Evolutionary conservation across 257 asterid species (phyloP), one percentile per base, ranked within the genome.

Genomic region (Plantago ovata): DNA sequence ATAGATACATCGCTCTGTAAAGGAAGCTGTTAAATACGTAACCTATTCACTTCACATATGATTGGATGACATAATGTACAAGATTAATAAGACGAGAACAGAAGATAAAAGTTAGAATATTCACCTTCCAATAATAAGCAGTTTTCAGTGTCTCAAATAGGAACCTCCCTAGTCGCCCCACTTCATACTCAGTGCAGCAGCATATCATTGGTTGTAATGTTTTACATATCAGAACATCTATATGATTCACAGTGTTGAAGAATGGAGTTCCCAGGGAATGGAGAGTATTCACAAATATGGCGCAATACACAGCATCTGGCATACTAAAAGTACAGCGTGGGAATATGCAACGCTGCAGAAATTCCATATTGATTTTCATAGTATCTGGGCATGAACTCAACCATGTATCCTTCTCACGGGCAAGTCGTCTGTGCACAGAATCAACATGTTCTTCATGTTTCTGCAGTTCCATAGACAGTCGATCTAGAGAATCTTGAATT

Each of bases 141-240:
- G 86, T 89, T 81, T 81, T 93, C 75, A 93, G 68, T 10, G 99
- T 93, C 84, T 93, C 99, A 62, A 66, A 89, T 19, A 93, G 74
- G 76, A 93, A 93, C 73, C 86, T 86, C 61, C 97, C 97, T 18
- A 93, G 91, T 68, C 99, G 95, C 62, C 96, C 96, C 53, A 71
- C 99, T 81, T 93, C 99, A 82, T 84, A 93, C 86, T 93, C 99
- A 3, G 99, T 89, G 86, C 99, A 85, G 81, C 99, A 89, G 75
- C 97, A 93, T 75, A 93, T 93, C 96, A 89, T 93, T 10, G 99
- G 99, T 86, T 93, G 99, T 58, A 93, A 64, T 39, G 99, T 93
- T 80, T 93, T 93, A 74, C 99, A 93, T 75, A 93, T 93, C 79
- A 93, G 77, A 65, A 84, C 97, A 58, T 93, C 99, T 54, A 93